Percentiles rank a stretch among this genome's conserved stretches.
These are phyloP conservation scores for Xylariales sp. DNA, from an alignment of 2,329 filamentous ascomycete species.

Conservation along the genomic window DNA sequence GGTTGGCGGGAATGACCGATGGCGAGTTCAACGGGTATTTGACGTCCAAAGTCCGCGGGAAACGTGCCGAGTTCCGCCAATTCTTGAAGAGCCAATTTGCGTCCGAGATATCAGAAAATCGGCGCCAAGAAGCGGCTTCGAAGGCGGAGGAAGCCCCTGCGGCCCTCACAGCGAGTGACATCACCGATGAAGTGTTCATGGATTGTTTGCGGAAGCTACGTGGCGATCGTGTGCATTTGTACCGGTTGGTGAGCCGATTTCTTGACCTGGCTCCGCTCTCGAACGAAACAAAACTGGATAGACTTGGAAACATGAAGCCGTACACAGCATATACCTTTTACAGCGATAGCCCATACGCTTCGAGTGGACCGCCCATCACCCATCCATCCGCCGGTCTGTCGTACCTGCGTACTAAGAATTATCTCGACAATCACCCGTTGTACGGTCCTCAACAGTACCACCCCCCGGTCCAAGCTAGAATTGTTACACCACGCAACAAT, in stretches of 20 bases:
- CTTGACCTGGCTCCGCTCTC: conserved; percentile 55
- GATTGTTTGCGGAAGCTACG: conserved; percentile 51
- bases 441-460: conserved; percentile 54
- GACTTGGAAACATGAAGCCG: conserved; percentile 15
- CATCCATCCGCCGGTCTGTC: conserved; percentile 61
- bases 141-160: conserved; percentile 25
- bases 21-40: conserved; percentile 57
- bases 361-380: conserved; percentile 52
- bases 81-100: conserved; percentile 48
- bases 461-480: conserved; percentile 44
- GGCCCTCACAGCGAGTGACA: conserved; percentile 27
- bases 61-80: conserved; percentile 49
- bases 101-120: conserved; percentile 35
- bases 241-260: conserved; percentile 53
- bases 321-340: conserved; percentile 18
- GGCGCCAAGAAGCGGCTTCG: conserved; percentile 33
- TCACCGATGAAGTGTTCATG: conserved; percentile 47
- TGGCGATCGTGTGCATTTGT: conserved; percentile 44
- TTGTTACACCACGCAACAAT: conserved; percentile 39
- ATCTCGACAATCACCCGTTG: conserved; percentile 55
- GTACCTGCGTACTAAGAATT: conserved; percentile 53
- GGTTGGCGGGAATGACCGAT: conserved; percentile 59
- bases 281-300: conserved; percentile 15
- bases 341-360: conserved; percentile 40
- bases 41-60: conserved; percentile 46